A percentile compares a stretch with the other conserved stretches of the same genome.
Conservation (phyloP, 2,329 filamentous ascomycete species). For the Chrysoporthe deuterocubensis region DNA sequence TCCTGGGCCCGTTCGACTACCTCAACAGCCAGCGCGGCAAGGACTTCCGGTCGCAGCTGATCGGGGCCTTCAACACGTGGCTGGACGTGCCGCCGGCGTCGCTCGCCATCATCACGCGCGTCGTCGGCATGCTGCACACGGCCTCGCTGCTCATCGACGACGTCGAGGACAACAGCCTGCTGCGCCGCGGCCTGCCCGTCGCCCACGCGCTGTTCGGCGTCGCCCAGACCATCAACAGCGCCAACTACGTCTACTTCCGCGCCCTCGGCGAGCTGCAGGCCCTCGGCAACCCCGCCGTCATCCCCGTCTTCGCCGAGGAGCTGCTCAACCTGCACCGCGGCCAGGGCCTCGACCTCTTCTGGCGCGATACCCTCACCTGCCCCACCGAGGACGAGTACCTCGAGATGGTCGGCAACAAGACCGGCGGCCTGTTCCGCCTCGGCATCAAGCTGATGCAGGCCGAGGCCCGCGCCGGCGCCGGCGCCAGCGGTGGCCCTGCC, state of each 20-base stretch:
- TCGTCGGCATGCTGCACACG: slow-evolving; percentile 85
- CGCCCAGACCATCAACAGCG: slow-evolving; percentile 87
- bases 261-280: slow-evolving; percentile 76
- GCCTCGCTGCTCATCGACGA: slow-evolving; percentile 85
- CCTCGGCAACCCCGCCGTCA: slow-evolving; percentile 67
- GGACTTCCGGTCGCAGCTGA: slow-evolving; percentile 80
- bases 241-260: slow-evolving; percentile 87
- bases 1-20: slow-evolving; percentile 81
- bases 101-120: slow-evolving; percentile 75
- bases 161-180: slow-evolving; percentile 71
- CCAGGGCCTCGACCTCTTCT: slow-evolving; percentile 90
- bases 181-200: slow-evolving; percentile 80
- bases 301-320: slow-evolving; percentile 79
- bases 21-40: slow-evolving; percentile 79
- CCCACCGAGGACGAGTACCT: slow-evolving; percentile 88
- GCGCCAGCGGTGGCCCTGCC: slow-evolving; percentile 15
- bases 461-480: slow-evolving; percentile 52
- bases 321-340: slow-evolving; percentile 83
- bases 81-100: slow-evolving; percentile 72
- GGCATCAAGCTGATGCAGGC: slow-evolving; percentile 89
- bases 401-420: slow-evolving; percentile 94
- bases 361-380: slow-evolving; percentile 83
- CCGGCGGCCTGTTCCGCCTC: slow-evolving; percentile 81
- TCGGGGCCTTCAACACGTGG: slow-evolving; percentile 81
- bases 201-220: slow-evolving; percentile 85